Conservation (phyloP, 257 asterid genomes). For the Cruciata laevipes region DNA sequence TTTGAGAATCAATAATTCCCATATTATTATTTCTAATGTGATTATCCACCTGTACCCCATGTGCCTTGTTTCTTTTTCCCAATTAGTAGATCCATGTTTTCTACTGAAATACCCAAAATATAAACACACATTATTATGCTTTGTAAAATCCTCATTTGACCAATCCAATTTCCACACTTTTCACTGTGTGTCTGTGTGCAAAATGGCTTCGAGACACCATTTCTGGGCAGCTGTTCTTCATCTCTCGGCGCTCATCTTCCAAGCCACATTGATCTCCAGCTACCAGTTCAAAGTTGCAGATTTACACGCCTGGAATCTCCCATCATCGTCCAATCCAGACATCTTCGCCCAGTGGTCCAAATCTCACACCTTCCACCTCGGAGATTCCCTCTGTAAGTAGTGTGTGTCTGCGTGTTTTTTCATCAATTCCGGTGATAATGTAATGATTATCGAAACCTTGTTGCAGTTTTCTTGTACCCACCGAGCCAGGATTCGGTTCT, state of each 20-base stretch:
- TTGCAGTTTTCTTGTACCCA: conserved; percentile 89
- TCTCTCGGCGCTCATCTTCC: conserved; percentile 27
- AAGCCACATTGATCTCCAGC: conserved; percentile 29
- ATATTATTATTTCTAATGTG: not conserved
- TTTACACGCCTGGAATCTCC: conserved; percentile 64
- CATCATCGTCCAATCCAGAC: conserved; percentile 50
- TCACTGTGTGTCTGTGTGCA: not conserved
- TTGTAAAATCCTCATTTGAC: not conserved
- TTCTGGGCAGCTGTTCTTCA: conserved; percentile 27
- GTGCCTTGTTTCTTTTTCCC: not conserved
- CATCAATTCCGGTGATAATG: too few species aligned
- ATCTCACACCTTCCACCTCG: conserved; percentile 43
- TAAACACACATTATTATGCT: not conserved
- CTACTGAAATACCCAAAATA: not conserved
- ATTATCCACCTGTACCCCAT: not conserved
- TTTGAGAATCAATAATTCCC: too few species aligned
- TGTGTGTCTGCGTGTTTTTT: not conserved
- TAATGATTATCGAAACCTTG: not conserved
- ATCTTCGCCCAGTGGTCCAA: conserved; percentile 65
- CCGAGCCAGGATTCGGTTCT: conserved; percentile 91
- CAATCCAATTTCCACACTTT: not conserved
- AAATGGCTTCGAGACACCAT: conserved; percentile 29
- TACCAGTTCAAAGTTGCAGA: conserved; percentile 67
- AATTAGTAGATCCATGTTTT: not conserved
- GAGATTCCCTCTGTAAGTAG: conserved; percentile 81